A percentile compares a stretch with the other conserved stretches of the same genome.
Evolutionary conservation across 129 eudicot genomes (phyloP).

Genomic region (Flaveria trinervia): DNA sequence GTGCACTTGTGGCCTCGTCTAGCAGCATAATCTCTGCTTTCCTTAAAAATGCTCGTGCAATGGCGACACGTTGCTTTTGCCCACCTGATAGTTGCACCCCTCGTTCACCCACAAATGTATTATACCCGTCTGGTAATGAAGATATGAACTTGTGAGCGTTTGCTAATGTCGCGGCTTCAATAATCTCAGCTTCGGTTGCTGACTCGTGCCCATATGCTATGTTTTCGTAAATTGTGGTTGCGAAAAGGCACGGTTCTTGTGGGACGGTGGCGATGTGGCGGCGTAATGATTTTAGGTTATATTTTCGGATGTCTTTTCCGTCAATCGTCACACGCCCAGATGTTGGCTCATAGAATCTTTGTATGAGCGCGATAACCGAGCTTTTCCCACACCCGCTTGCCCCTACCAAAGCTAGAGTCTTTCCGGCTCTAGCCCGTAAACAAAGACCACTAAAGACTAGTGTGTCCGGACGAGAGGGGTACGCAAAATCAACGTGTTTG

Average conservation of each 20-base stretch:
- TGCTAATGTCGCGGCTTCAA: constrained; percentile 87
- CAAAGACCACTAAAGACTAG: constrained; percentile 64
- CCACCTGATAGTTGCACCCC: constrained; percentile 97
- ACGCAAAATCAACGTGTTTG: constrained; percentile 84
- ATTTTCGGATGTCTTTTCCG: constrained; percentile 81
- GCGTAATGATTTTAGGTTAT: constrained; percentile 72
- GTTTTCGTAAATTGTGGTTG: constrained; percentile 79
- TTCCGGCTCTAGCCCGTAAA: constrained; percentile 85
- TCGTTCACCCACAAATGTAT: constrained; percentile 83
- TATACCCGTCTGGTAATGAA: constrained; percentile 80
- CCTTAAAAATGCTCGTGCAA: constrained; percentile 81
- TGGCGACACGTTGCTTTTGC: constrained; percentile 90
- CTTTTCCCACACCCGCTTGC: constrained; percentile 98
- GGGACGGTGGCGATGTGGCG: constrained; percentile 79
- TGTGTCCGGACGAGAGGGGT: constrained; percentile 84
- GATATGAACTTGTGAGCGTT: constrained; percentile 96
- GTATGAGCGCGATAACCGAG: constrained; percentile 82
- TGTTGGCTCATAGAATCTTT: constrained; percentile 78
- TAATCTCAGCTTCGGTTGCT: constrained; percentile 83
- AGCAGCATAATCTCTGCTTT: constrained; percentile 77
- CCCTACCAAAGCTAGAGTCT: constrained; percentile 92
- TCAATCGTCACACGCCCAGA: constrained; percentile 84
- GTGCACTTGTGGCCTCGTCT: constrained; percentile 96
- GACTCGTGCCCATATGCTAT: constrained; percentile 85
- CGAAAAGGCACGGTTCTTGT: constrained; percentile 96